Evolutionary conservation across 305 asterid species (phyloP).

Genomic region (Salvia sclarea): DNA sequence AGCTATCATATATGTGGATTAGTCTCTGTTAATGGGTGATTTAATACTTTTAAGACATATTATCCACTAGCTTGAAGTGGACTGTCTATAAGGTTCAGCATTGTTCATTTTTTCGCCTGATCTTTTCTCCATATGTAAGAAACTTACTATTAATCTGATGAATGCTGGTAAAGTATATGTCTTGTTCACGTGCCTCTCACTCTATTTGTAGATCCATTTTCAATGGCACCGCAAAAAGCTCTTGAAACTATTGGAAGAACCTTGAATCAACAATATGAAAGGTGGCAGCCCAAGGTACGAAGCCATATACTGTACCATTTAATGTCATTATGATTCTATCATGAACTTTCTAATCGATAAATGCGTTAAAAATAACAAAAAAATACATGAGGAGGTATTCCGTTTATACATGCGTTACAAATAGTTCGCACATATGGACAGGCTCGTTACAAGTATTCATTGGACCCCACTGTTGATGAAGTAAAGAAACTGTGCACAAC

Average conservation of each 20-base stretch:
- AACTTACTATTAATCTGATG: not conserved
- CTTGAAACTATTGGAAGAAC: slow-evolving; percentile 89
- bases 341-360: slow-evolving; percentile 2
- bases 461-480: slow-evolving; percentile 95
- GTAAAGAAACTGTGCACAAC: slow-evolving; percentile 91
- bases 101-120: not conserved
- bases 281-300: slow-evolving; percentile 98
- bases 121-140: not conserved
- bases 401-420: slow-evolving; percentile 24
- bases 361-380: not conserved
- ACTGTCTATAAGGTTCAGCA: not conserved
- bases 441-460: slow-evolving; percentile 89
- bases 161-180: slow-evolving; percentile 7
- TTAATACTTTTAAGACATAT: not conserved
- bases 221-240: slow-evolving; percentile 97
- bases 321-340: slow-evolving; percentile 9
- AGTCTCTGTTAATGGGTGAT: not conserved
- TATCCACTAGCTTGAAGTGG: not conserved
- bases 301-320: slow-evolving; percentile 10
- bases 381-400: not conserved
- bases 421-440: slow-evolving; percentile 36
- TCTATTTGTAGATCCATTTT: slow-evolving; percentile 73
- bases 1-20: not conserved
- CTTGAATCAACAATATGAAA: slow-evolving; percentile 91
- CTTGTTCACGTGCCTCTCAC: slow-evolving; percentile 32